Conservation (phyloP, 2,329 filamentous ascomycete genomes). For the Fusarium torulosum region DNA sequence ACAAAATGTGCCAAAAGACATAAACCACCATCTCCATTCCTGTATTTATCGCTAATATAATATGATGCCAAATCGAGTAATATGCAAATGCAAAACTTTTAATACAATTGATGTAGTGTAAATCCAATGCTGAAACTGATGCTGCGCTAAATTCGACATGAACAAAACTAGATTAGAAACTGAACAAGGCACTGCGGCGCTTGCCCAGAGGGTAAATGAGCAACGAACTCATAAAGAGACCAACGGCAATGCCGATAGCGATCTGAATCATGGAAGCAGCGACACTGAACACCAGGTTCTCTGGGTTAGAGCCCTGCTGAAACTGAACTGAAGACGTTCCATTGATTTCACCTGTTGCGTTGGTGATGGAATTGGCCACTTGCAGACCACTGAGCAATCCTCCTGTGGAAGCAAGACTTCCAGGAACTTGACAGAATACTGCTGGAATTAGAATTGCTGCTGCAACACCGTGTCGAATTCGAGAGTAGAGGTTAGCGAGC, state of each 20-base stretch:
- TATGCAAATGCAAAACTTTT: conserved; percentile 19
- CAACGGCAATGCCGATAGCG: conserved; percentile 65
- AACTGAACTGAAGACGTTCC: conserved; percentile 51
- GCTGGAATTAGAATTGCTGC: conserved; percentile 62
- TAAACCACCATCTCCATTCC: not conserved
- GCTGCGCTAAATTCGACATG: conserved; percentile 14
- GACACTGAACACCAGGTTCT: conserved; percentile 59
- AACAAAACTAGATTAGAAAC: conserved; percentile 52
- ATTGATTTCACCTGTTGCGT: conserved; percentile 52
- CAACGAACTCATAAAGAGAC: conserved; percentile 63
- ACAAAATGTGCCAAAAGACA: conserved; percentile 5
- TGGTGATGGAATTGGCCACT: conserved; percentile 59
- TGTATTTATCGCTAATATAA: conserved; percentile 12
- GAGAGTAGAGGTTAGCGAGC: conserved; percentile 82
- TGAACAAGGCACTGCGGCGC: conserved; percentile 63
- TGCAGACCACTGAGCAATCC: conserved; percentile 60
- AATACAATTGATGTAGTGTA: not conserved
- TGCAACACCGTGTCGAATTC: conserved; percentile 64
- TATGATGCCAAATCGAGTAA: not conserved
- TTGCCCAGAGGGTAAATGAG: conserved; percentile 64
- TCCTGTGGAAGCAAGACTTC: conserved; percentile 61
- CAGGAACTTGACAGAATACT: conserved; percentile 63
- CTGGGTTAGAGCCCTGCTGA: conserved; percentile 43
- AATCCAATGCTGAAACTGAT: conserved; percentile 11
- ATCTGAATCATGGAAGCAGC: conserved; percentile 66